Conservation (phyloP, 805 yeast genomes). For the Kurtzmaniella cleridarum region DNA sequence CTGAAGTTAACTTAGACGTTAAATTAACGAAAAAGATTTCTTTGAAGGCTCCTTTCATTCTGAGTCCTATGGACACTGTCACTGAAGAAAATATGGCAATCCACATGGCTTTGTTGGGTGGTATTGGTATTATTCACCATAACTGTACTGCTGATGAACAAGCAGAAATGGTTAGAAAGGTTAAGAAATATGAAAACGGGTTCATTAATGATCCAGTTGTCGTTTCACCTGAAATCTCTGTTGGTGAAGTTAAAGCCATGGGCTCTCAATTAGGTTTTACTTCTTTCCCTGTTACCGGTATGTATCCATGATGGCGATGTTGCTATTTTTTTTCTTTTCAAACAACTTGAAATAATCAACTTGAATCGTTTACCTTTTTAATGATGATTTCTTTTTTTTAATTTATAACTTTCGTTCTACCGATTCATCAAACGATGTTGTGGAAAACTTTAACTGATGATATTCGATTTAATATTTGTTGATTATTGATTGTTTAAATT, state of each 20-base stretch:
- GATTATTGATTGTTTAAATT: not conserved
- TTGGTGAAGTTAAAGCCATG: constrained; percentile 72
- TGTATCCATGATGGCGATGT: constrained; percentile 36
- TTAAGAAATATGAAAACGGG: constrained; percentile 95
- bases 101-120: constrained; percentile 96
- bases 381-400: constrained; percentile 49
- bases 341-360: constrained; percentile 1
- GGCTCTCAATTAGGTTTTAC: constrained; percentile 80
- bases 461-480: constrained; percentile 5
- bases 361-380: constrained; percentile 2
- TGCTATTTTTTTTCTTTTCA: constrained; percentile 4
- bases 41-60: constrained; percentile 89
- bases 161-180: constrained; percentile 96
- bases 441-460: constrained; percentile 57
- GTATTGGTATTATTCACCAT: constrained; percentile 98
- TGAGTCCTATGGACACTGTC: constrained; percentile 99
- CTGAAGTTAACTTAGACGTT: constrained; percentile 72
- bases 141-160: constrained; percentile 96
- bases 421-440: constrained; percentile 98
- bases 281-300: constrained; percentile 99
- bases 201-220: constrained; percentile 90
- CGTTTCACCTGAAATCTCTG: constrained; percentile 68
- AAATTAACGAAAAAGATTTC: constrained; percentile 88
- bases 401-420: constrained; percentile 99
- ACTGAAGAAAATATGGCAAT: constrained; percentile 98